Conservation (phyloP, 495 filamentous ascomycete species). For the Aspergillus heteromorphus region DNA sequence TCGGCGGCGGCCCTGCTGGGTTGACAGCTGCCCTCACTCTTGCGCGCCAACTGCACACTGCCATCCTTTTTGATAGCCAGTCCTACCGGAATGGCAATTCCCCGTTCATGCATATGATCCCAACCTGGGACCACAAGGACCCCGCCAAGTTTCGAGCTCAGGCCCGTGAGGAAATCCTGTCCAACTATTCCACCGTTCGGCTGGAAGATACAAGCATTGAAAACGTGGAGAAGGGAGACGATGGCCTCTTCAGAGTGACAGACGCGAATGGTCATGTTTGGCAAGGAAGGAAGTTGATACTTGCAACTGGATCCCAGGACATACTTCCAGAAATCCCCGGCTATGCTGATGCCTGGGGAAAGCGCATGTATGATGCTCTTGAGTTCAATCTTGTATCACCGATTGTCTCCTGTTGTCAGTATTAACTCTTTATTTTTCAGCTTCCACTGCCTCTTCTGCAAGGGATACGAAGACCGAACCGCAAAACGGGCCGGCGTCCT, state of each 20-base stretch:
- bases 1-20: constrained; percentile 7
- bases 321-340: background rate
- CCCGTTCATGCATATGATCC: constrained; percentile 2
- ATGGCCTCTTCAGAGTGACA: background rate
- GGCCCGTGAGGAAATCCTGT: background rate
- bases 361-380: background rate
- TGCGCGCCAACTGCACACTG: background rate
- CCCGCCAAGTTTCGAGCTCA: background rate
- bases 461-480: constrained; percentile 1
- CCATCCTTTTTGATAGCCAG: background rate
- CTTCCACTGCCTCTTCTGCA: constrained; percentile 7
- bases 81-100: constrained; percentile 3
- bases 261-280: background rate
- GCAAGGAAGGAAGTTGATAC: background rate
- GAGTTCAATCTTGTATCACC: background rate
- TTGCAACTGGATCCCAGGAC: constrained; percentile 1
- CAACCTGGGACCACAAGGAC: background rate
- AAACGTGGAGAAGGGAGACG: background rate
- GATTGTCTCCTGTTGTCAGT: background rate
- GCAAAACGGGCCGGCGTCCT: background rate
- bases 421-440: constrained; percentile 12
- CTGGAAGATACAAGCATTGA: background rate
- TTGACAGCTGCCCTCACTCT: background rate
- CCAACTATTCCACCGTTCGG: background rate
- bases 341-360: background rate